phyloP scores from a whole-genome alignment of 352 stramenopile genomes.

The Phytophthora rubi region DNA sequence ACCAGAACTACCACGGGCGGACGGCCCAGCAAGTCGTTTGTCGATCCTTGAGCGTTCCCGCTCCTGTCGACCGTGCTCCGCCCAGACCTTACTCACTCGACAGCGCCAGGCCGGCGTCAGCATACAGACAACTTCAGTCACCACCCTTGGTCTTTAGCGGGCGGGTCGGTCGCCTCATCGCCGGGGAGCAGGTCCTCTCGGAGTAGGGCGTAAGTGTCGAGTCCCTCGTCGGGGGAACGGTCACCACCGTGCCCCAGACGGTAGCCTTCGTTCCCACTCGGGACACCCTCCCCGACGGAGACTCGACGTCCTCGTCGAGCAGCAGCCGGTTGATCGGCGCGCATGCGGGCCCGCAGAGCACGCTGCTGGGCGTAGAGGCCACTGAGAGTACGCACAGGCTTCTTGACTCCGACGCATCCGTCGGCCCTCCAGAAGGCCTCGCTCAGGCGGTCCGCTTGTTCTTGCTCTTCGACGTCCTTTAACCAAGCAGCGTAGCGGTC shows the following conservation, averaged over 20 bases:
- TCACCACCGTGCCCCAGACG: neutral
- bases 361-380: neutral
- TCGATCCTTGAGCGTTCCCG: too few species aligned
- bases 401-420: neutral
- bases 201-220: neutral
- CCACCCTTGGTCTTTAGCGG: too few species aligned
- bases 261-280: neutral
- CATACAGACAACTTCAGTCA: too few species aligned
- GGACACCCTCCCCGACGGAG: neutral
- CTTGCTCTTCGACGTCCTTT: neutral
- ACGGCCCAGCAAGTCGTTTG: too few species aligned
- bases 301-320: neutral
- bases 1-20: too few species aligned
- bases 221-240: neutral
- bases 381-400: neutral
- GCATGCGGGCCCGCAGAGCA: neutral
- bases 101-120: too few species aligned
- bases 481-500: neutral
- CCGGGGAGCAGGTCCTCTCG: neutral
- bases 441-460: neutral
- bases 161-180: neutral
- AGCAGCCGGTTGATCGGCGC: accelerated
- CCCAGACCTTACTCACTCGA: too few species aligned
- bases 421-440: neutral
- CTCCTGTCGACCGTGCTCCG: too few species aligned